These are phyloP conservation scores for Fusarium nodosum DNA, from an alignment of 2,329 filamentous ascomycete species.

Conservation along the genomic window DNA sequence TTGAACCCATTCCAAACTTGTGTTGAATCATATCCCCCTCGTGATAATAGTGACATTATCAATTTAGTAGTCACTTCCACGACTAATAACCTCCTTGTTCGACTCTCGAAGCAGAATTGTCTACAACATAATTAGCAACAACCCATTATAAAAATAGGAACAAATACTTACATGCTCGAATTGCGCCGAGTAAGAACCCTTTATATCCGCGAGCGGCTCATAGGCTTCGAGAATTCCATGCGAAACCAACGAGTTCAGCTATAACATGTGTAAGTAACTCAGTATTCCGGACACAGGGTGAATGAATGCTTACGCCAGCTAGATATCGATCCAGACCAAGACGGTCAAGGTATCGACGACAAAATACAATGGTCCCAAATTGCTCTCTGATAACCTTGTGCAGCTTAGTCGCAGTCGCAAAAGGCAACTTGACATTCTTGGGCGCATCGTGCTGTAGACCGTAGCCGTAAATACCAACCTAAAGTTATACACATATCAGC, in stretches of 20 bases:
- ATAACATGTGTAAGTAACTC: conserved; percentile 39
- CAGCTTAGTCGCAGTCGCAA: conserved; percentile 68
- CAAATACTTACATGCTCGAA: conserved; percentile 66
- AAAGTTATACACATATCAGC: not conserved
- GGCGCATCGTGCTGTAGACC: conserved; percentile 58
- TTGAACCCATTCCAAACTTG: conserved; percentile 21
- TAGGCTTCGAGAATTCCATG: conserved; percentile 71
- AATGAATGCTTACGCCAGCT: conserved; percentile 61
- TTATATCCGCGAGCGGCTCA: conserved; percentile 67
- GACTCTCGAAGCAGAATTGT: conserved; percentile 62
- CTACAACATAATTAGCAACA: conserved; percentile 48
- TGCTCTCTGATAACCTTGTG: conserved; percentile 72
- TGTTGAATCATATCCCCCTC: conserved; percentile 26
- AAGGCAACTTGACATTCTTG: conserved; percentile 54
- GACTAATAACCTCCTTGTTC: conserved; percentile 66
- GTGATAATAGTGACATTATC: not conserved
- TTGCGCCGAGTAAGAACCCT: conserved; percentile 73
- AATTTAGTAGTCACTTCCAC: conserved; percentile 64
- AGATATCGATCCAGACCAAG: conserved; percentile 71
- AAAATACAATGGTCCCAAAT: conserved; percentile 73
- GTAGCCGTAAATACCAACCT: conserved; percentile 68
- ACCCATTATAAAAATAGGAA: rapidly evolving
- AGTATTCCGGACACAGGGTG: no score
- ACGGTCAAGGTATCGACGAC: conserved; percentile 72
- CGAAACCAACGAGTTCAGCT: conserved; percentile 70